Percentiles rank a stretch among this genome's conserved stretches.
phyloP scores from a whole-genome alignment of 352 stramenopile species.

The Phytophthora sojae region DNA sequence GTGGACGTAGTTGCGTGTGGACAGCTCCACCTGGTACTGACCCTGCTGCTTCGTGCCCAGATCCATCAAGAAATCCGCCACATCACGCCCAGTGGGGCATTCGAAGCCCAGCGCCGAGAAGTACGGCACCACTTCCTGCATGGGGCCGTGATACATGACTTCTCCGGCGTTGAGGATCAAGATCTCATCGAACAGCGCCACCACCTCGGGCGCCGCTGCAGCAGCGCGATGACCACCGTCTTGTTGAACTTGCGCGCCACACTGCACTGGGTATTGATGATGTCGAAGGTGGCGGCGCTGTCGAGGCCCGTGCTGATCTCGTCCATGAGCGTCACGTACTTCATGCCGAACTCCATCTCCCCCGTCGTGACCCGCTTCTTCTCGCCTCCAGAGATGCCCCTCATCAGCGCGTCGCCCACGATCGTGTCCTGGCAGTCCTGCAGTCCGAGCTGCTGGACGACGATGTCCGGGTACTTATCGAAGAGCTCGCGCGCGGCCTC shows the following conservation, averaged over 20 bases:
- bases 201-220: conserved; percentile 78
- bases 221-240: conserved; percentile 76
- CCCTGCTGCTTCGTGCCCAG: conserved; percentile 47
- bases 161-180: conserved; percentile 57
- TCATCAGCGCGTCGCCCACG: conserved; percentile 49
- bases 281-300: conserved; percentile 9
- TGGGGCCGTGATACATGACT: conserved; percentile 50
- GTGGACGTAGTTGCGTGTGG: conserved; percentile 5
- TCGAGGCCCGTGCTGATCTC: conserved; percentile 11
- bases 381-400: conserved; percentile 51
- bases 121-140: conserved; percentile 40
- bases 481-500: conserved; percentile 26
- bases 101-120: conserved; percentile 46
- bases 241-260: conserved; percentile 52
- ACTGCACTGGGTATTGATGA: conserved; percentile 54
- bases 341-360: conserved; percentile 89
- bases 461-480: conserved; percentile 46
- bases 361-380: conserved; percentile 78
- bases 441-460: conserved; percentile 52
- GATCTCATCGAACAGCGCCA: conserved; percentile 61
- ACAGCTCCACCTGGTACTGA: conserved; percentile 35
- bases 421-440: conserved; percentile 56
- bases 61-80: conserved; percentile 52
- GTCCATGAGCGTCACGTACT: conserved; percentile 36
- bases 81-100: conserved; percentile 34